Evolutionary conservation across 2,329 filamentous ascomycete genomes (phyloP).

Genomic region (Fusarium poae): DNA sequence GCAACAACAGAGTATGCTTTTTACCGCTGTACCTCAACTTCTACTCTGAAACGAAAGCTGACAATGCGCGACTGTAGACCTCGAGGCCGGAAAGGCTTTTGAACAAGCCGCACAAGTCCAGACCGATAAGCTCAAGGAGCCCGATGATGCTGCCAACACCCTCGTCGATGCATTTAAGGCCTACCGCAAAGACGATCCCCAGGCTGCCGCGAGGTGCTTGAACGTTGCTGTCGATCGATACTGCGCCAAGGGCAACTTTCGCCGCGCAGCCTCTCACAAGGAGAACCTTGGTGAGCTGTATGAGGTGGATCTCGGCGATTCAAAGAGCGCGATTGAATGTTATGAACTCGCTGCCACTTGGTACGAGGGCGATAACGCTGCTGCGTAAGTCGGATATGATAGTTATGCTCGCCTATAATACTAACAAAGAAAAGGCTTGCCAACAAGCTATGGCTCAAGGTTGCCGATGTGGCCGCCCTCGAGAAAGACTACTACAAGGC

Average conservation of each 20-base stretch:
- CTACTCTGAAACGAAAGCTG: conserved; percentile 17
- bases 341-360: conserved; percentile 90
- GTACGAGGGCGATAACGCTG: conserved; percentile 89
- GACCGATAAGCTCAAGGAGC: conserved; percentile 84
- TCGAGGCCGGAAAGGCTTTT: conserved; percentile 88
- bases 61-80: conserved; percentile 64
- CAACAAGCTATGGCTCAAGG: conserved; percentile 94
- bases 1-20: conserved; percentile 79
- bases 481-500: conserved; percentile 87
- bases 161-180: conserved; percentile 94
- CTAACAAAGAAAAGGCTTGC: conserved; percentile 71
- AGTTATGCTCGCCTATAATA: rapidly evolving
- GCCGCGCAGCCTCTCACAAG: conserved; percentile 90
- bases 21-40: conserved; percentile 7
- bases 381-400: conserved; percentile 70
- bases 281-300: conserved; percentile 89
- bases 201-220: conserved; percentile 85
- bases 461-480: conserved; percentile 86
- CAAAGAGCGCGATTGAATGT: conserved; percentile 80
- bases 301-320: conserved; percentile 83
- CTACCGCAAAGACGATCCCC: conserved; percentile 86
- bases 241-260: conserved; percentile 89
- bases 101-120: conserved; percentile 89
- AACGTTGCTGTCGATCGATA: conserved; percentile 87
- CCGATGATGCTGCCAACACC: conserved; percentile 91